Evolutionary conservation across 305 asterid genomes (phyloP).

Genomic region (Fraxinus sp.): DNA sequence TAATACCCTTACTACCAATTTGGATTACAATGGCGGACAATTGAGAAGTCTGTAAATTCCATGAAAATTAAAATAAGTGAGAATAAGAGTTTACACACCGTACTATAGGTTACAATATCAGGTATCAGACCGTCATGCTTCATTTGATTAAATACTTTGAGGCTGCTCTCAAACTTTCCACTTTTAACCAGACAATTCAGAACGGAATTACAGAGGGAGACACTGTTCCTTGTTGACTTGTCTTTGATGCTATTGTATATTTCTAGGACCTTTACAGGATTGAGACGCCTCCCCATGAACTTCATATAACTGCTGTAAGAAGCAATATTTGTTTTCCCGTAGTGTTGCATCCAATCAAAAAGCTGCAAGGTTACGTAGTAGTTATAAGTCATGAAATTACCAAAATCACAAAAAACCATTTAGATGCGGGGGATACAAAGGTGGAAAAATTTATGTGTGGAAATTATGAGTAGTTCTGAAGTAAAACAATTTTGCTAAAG

Average conservation of each 20-base stretch:
- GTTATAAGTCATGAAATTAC: not conserved
- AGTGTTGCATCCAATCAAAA: slow-evolving; percentile 87
- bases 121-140: slow-evolving; percentile 78
- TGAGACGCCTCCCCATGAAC: slow-evolving; percentile 65
- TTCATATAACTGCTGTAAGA: slow-evolving; percentile 87
- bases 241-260: slow-evolving; percentile 69
- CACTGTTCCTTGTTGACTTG: slow-evolving; percentile 53
- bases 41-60: not conserved
- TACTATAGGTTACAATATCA: slow-evolving; percentile 83
- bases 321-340: slow-evolving; percentile 70
- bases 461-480: not conserved
- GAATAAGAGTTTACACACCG: slow-evolving; percentile 55
- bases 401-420: not conserved
- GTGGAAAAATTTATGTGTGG: not conserved
- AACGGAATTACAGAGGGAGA: slow-evolving; percentile 80
- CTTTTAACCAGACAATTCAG: slow-evolving; percentile 67
- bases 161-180: slow-evolving; percentile 69
- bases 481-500: not conserved
- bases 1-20: not conserved
- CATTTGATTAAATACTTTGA: slow-evolving; percentile 81
- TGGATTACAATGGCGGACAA: not conserved
- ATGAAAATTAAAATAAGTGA: slow-evolving; percentile 3
- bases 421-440: not conserved
- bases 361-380: slow-evolving; percentile 49
- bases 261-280: slow-evolving; percentile 60